Base-by-base conservation (phyloP, 208 protist species). In the Strigomonas oncopelti region DNA sequence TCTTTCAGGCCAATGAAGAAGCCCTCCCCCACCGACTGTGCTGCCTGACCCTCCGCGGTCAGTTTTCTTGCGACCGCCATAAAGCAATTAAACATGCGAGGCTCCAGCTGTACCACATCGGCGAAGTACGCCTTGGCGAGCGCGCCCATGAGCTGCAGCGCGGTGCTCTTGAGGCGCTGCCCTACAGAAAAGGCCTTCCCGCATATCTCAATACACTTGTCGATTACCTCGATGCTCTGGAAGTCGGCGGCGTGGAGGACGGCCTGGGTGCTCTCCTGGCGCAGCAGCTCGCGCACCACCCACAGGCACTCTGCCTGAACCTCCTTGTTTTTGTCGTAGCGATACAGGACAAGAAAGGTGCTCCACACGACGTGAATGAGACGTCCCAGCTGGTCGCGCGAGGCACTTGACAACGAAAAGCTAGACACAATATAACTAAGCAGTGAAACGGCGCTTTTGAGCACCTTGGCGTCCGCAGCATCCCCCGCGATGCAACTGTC, bases 1-100 rank as follows among this genome's bases (percentile, higher is more conserved):
- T 78, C 71, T 0, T 61, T 46, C 24, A 87, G 27, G 8, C 78
- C 84, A 5, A 71, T 62, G 0, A 90, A 70, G 22, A 90, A 65
- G 2, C 81, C 84, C 60, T 81, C 78, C 36, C 65, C 78, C 32
- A 87, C 59, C 20, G 67, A 67, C 53, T 80, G 75, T 54, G 76
- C 63, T 28, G 72, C 61, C 38, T 63, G 38, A 7, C 24, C n/a
- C 29, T 61, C 63, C 32, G 64, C 32, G 8, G 56, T 61, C 8
- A 84, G 64, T 14, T 48, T 56, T 11, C 55, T 45, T 18, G 74
- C 73, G 8, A 76, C 69, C 14, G 32, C n/a, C 55, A 72, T 28
- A 62, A 81, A 72, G 27, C 52, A 60, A 5, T 11, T 13, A 38
- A 68, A 34, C 7, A 75, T 57, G 3, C 52, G 18, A 32, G 16